Base-by-base conservation (phyloP, 805 yeast species). In the Wickerhamomyces rabaulensis region DNA sequence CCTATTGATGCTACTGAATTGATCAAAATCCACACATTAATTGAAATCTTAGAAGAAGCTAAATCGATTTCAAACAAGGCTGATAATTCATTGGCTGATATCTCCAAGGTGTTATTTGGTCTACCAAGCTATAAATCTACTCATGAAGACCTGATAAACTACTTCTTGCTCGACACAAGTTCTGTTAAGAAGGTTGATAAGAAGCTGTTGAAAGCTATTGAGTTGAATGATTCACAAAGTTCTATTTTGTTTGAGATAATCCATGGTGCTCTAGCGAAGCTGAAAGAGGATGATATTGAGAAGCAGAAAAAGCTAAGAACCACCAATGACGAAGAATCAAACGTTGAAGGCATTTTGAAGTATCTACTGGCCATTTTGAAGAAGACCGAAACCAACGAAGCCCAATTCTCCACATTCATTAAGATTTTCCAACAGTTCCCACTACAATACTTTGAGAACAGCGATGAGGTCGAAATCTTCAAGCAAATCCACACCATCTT, bases 81-180 rank as follows among this genome's bases (percentile, higher is more conserved):
- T 35, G 39, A 42, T 13, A 42, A 36, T 8, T 49, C 56, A 1
- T 45, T 60, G 37, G 51, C 57, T 10, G 47, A 12, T 17, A 62
- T 55, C 16, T 70, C 68, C 23, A 68, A 65, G 42, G 48, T 55
- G 13, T 49, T 78, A 4, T 71, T 67, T 45, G 41, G 36, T 9
- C n/a, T 43, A 15, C 42, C 44, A 17, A 45, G 47, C 3, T 58
- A 52, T 40, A 3, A 29, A 23, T 38, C 40, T n/a, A 7, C 27
- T n/a, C 71, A 79, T 60, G 73, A 71, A 41, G 52, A 65, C 17
- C 54, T 78, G 12, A 50, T 74, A 1, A 62, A 67, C 2, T 77
- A 72, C 51, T 56, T 73, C 4, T 53, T 73, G 17, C 65, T 69
- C 40, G 87, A 79, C 54, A 40, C 69, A 3, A 69, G 78, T 0